Conservation (phyloP, 2,329 filamentous ascomycete species). For the Phaeosphaeriaceae sp. region DNA sequence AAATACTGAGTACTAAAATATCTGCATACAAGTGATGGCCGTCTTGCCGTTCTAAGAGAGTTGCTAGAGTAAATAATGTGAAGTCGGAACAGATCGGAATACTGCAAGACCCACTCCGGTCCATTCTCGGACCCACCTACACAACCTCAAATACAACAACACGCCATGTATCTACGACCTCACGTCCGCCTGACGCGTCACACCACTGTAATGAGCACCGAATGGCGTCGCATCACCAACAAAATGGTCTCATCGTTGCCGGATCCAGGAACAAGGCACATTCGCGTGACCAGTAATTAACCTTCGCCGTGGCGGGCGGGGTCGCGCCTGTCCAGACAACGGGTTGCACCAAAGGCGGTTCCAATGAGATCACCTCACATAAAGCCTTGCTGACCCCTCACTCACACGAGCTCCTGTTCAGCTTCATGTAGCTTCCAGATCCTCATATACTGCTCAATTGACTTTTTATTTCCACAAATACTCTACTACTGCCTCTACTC, state of each 20-base stretch:
- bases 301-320: conserved; percentile 29
- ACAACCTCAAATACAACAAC: conserved; percentile 11
- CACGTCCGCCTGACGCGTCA: conserved; percentile 30
- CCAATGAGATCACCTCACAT: conserved; percentile 47
- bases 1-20: no score
- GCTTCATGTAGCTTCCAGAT: conserved; percentile 11
- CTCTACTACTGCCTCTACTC: not conserved
- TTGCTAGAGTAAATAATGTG: not conserved
- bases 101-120: conserved; percentile 15
- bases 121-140: conserved; percentile 4
- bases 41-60: no score
- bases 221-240: conserved; percentile 18
- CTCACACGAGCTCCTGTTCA: conserved; percentile 30
- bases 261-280: conserved; percentile 22
- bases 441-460: conserved; percentile 11
- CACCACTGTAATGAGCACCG: conserved; percentile 22
- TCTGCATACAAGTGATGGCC: no score
- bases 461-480: not conserved
- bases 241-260: conserved; percentile 12
- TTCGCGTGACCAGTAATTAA: conserved; percentile 41
- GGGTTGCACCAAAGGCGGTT: conserved; percentile 21
- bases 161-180: conserved; percentile 24
- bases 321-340: conserved; percentile 20
- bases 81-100: conserved; percentile 15
- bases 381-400: conserved; percentile 44